Evolutionary conservation across 257 asterid genomes (phyloP).

Genomic region (Solanum bulbocastanum): DNA sequence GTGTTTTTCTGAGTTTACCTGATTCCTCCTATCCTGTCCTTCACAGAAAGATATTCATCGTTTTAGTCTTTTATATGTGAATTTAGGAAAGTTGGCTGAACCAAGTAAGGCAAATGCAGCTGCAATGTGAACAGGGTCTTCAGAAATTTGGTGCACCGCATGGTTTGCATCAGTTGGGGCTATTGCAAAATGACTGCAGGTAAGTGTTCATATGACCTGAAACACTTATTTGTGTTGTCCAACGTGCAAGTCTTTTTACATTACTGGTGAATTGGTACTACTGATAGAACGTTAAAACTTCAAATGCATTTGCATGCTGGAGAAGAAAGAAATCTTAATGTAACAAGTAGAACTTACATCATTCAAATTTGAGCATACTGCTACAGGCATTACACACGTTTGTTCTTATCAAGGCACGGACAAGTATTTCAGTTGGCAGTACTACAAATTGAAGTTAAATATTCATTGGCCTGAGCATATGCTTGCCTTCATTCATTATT

Average conservation of each 20-base stretch:
- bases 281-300: not conserved
- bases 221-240: not conserved
- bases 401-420: not conserved
- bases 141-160: slow-evolving; percentile 11
- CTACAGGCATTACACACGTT: not conserved
- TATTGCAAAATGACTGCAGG: slow-evolving; percentile 38
- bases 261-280: not conserved
- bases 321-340: not conserved
- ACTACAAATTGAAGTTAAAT: not conserved
- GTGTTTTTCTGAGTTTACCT: not conserved
- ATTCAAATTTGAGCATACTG: not conserved
- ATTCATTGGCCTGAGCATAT: not conserved
- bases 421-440: not conserved
- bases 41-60: not conserved
- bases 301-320: not conserved
- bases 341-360: not conserved
- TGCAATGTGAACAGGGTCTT: slow-evolving; percentile 72
- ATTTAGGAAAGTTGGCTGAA: slow-evolving; percentile 80
- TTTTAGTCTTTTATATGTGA: not conserved
- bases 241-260: not conserved
- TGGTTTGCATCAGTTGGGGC: slow-evolving; percentile 15
- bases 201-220: slow-evolving; percentile 1
- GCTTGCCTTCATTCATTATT: not conserved
- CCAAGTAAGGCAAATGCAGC: slow-evolving; percentile 81
- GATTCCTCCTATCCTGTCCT: not conserved